Base-by-base conservation (phyloP, 2,329 filamentous ascomycete genomes). In the Hawksworthiomyces lignivorus region DNA sequence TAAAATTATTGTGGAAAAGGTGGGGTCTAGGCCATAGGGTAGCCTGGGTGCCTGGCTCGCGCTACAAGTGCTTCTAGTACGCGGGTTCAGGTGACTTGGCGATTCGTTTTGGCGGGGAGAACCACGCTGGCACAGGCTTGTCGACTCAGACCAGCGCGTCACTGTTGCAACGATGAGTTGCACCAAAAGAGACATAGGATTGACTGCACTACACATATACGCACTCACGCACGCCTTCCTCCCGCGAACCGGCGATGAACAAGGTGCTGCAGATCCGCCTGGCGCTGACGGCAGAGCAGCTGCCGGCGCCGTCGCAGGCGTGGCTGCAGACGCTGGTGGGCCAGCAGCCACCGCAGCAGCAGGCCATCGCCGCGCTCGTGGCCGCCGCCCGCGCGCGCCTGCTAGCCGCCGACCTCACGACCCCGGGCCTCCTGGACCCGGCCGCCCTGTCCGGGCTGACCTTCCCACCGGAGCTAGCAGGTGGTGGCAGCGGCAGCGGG, bases 301-400 rank as follows among this genome's bases (percentile, higher is more conserved):
- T 82, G 65, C 62, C 80, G 55, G 27, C 63, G 52, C 61, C 74
- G 2, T 70, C 73, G 2, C 43, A 57, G 27, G 50, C 72, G 44
- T 90, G 84, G 77, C 72, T 92, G 21, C 67, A 70, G 44, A 64
- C 63, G 43, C 78, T 90, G 56, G 58, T 84, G 45, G 62, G 73
- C 9, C 67, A 72, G 6, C 14, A 44, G 18, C 20, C 33, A 4
- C 7, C 32, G 4, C 19, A 36, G 12, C 42, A 27, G 28, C 30
- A 36, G 2, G 81, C 85, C 1, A 62, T 88, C 2, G 75, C 79
- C 21, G 82, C 84, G 4, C 71, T 94, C 17, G 70, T 84, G 43
- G 85, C 87, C 47, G 92, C 88, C 3, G 84, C 84, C 28, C 79
- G 84, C 50, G 83, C 88, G 52, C 87, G 87, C 41, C 69, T 97